A percentile compares a stretch with the other conserved stretches of the same genome.
These are phyloP conservation scores for Trypanosoma scelopori DNA, from an alignment of 208 protist species.

Conservation along the genomic window DNA sequence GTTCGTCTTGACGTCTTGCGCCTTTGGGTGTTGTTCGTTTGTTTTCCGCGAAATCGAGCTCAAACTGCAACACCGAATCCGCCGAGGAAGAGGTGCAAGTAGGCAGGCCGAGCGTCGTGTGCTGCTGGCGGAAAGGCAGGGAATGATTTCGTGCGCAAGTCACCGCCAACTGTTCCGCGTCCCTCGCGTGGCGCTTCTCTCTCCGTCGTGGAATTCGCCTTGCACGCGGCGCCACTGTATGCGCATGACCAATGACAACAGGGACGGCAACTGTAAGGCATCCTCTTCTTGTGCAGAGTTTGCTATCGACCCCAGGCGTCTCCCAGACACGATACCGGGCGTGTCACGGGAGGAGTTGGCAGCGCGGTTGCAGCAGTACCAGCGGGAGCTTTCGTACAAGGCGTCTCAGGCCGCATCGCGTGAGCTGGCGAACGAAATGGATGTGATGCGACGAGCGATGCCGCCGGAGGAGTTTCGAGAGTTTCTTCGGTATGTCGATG, in stretches of 20 bases:
- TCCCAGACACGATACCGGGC: conserved; percentile 74
- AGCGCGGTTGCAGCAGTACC: conserved; percentile 29
- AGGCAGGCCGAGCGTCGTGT: neutral
- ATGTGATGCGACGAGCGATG: conserved; percentile 65
- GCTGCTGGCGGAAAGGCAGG: neutral
- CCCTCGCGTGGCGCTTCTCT: neutral
- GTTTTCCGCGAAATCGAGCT: too few species aligned
- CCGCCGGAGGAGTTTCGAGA: conserved; percentile 43
- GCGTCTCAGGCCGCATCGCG: conserved; percentile 15
- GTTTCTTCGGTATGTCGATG: conserved; percentile 45
- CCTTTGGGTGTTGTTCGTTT: too few species aligned
- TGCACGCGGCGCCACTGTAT: neutral
- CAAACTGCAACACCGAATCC: too few species aligned
- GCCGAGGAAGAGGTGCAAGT: too few species aligned
- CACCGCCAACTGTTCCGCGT: neutral
- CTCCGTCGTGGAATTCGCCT: neutral
- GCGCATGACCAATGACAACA: neutral
- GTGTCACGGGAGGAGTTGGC: conserved; percentile 73
- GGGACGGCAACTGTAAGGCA: neutral
- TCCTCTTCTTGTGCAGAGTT: neutral
- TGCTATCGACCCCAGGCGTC: conserved; percentile 42
- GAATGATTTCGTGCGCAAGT: neutral
- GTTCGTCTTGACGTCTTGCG: too few species aligned
- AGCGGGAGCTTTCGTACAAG: conserved; percentile 25
- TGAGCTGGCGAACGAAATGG: conserved; percentile 41